Evolutionary conservation across 345 rosid genomes (phyloP).

Genomic region (Cardamine occulta): DNA sequence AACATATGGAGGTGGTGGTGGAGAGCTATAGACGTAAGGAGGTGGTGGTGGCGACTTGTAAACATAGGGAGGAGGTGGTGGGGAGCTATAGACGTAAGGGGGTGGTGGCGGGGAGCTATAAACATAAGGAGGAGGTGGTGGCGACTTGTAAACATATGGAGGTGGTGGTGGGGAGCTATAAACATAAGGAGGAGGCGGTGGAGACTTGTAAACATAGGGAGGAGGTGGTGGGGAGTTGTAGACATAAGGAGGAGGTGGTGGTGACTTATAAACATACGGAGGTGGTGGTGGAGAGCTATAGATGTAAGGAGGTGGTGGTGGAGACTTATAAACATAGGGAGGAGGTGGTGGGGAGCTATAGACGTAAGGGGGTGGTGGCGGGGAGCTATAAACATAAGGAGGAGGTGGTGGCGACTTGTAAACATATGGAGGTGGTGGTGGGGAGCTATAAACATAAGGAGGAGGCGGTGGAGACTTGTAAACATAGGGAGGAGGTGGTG

Average conservation of each 20-base stretch:
- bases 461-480: not conserved
- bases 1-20: not conserved
- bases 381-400: not conserved
- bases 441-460: not conserved
- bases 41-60: not conserved
- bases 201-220: not conserved
- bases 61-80: not conserved
- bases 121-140: not conserved
- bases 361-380: not conserved
- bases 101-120: not conserved
- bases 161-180: not conserved
- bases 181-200: not conserved
- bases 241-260: not conserved
- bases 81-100: not conserved
- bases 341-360: not conserved
- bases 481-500: not conserved
- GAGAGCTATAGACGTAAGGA: not conserved
- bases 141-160: not conserved
- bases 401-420: not conserved
- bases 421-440: not conserved
- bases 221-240: not conserved
- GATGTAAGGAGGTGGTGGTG: not conserved
- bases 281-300: not conserved
- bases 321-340: not conserved
- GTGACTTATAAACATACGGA: conserved; percentile 4